Evolutionary conservation across 257 asterid genomes (phyloP), one percentile per base, ranked within the genome.

Genomic region (Eucommia ulmoides): DNA sequence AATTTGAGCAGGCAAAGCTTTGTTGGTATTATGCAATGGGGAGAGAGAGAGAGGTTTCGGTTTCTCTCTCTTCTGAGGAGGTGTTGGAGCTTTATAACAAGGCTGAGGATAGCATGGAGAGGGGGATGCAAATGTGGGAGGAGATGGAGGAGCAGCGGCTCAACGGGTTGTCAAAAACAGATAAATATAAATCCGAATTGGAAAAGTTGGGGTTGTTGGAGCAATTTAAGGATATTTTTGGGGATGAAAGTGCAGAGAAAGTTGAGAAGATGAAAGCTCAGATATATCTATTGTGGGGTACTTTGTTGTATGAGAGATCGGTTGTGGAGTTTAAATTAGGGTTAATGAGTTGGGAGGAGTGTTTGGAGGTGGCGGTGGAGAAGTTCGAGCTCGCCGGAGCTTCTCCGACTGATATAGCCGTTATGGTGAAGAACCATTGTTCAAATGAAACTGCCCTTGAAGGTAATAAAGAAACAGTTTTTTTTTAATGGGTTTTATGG

Each of bases 1-100:
- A 74, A 59, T 91, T 83, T 58, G 98, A 91, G 61, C 84, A 74
- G 45, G 98, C 98, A 16, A 91, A 86, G 60, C 87, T 86, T 51
- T 71, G 72, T 50, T 91, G 98, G 98, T 78, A 72, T 63, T 80
- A 71, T 45, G 67, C 71, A 20, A 56, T 68, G 26, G 88, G 81
- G 49, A 74, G 69, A 55, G 77, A 74, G 65, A 55, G 65, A 8
- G 78, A 81, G n/a, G n/a, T n/a, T 41, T 41, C 81, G 52, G 82
- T 70, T 65, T 66, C 68, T 9, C 75, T 70, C 24, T 63, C 71
- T 45, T 73, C 82, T 53, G 69, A 81, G 7, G 64, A 83, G 67
- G 76, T 83, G 45, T 51, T 86, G 73, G 95, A 91, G 60, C 70
- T 91, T 7, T 60, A 51, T 23, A 52, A 60, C 26, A 51, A n/a